phyloP scores from a whole-genome alignment of 257 asterid species.

The Agastache rugosa region DNA sequence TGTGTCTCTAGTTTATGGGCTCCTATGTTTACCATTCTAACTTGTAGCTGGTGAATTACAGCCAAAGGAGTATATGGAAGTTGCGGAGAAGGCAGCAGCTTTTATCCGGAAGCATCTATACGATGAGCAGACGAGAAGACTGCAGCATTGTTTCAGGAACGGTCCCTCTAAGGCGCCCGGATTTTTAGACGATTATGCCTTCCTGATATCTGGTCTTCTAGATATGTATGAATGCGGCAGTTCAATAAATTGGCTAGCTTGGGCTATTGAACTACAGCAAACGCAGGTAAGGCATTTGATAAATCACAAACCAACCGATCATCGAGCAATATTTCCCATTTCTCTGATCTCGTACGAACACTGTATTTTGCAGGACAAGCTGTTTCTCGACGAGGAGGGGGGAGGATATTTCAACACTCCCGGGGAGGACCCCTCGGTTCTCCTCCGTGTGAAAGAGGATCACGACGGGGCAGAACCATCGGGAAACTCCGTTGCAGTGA shows the following conservation, averaged over 20 bases:
- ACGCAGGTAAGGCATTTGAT: constrained; percentile 52
- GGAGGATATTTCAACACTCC: constrained; percentile 91
- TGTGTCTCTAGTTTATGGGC: neutral
- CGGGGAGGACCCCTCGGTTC: constrained; percentile 90
- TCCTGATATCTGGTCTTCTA: constrained; percentile 72
- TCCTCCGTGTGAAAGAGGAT: constrained; percentile 94
- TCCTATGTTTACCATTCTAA: neutral
- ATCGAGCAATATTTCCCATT: neutral
- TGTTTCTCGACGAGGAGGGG: constrained; percentile 85
- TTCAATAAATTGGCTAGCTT: constrained; percentile 72
- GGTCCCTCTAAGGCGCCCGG: constrained; percentile 96
- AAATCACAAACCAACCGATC: neutral
- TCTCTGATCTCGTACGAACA: constrained; percentile 3
- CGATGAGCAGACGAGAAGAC: constrained; percentile 55
- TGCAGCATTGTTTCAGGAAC: constrained; percentile 90
- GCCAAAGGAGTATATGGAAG: constrained; percentile 87
- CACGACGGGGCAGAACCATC: constrained; percentile 99
- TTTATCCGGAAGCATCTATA: constrained; percentile 80
- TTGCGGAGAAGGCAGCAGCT: constrained; percentile 82
- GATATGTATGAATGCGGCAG: constrained; percentile 88
- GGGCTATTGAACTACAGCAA: constrained; percentile 89
- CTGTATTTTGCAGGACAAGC: constrained; percentile 59
- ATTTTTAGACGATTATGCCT: constrained; percentile 88
- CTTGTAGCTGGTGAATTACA: constrained; percentile 38
- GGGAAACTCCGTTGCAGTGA: constrained; percentile 81